Percentiles rank a stretch among this genome's conserved stretches.
Conservation (phyloP, 768 basidiomycete genomes). For the Rossbeevera mucosa region DNA sequence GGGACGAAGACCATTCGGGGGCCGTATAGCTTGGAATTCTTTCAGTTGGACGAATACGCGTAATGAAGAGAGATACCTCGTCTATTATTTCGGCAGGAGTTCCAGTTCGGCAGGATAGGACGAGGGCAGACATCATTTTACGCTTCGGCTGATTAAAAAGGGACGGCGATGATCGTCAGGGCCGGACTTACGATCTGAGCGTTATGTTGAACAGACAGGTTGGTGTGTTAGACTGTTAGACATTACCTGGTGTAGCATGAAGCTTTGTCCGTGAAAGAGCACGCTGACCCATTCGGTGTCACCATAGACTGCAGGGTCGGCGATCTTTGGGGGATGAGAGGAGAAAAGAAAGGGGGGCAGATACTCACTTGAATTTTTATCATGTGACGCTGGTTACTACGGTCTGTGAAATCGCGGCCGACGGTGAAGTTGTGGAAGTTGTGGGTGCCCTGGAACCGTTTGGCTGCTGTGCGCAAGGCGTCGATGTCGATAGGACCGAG, state of each 20-base stretch:
- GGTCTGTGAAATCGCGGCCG: slow-evolving; percentile 77
- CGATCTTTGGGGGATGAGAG: slow-evolving; percentile 42
- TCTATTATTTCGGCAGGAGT: slow-evolving; percentile 73
- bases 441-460: slow-evolving; percentile 80
- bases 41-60: neutral
- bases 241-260: slow-evolving; percentile 97
- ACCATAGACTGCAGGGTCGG: slow-evolving; percentile 84
- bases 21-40: slow-evolving; percentile 60
- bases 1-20: slow-evolving; percentile 78
- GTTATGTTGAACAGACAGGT: slow-evolving; percentile 10
- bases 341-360: neutral
- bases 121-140: slow-evolving; percentile 90
- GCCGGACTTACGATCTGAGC: slow-evolving; percentile 28
- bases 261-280: slow-evolving; percentile 93
- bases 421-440: slow-evolving; percentile 99
- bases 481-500: slow-evolving; percentile 49
- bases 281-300: slow-evolving; percentile 95
- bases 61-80: slow-evolving; percentile 42
- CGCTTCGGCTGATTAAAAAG: slow-evolving; percentile 49
- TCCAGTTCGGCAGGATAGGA: slow-evolving; percentile 72
- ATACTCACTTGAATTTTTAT: slow-evolving; percentile 69
- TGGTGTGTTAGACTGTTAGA: slow-evolving; percentile 10
- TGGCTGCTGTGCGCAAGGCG: slow-evolving; percentile 50
- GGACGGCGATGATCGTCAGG: neutral
- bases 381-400: slow-evolving; percentile 83